phyloP scores from a whole-genome alignment of 2,329 filamentous ascomycete genomes.

The Colletotrichum lupini region DNA sequence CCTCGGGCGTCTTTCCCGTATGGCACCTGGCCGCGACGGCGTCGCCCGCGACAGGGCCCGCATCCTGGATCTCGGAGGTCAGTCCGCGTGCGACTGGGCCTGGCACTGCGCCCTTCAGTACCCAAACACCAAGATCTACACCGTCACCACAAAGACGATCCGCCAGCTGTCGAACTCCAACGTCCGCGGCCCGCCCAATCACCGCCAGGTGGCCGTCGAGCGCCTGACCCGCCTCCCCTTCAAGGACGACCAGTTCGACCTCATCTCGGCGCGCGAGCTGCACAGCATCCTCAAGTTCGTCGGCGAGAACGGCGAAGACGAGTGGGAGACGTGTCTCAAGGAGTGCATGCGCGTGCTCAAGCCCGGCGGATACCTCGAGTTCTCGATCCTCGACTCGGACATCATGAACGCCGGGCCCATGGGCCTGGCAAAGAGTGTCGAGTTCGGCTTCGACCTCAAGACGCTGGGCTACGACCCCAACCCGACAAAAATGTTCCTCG shows the following conservation, averaged over 20 bases:
- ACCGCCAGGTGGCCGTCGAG: conserved; percentile 83
- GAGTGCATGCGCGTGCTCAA: conserved; percentile 94
- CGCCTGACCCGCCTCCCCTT: conserved; percentile 87
- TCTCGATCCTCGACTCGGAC: conserved; percentile 88
- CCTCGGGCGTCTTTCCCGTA: conserved; percentile 64
- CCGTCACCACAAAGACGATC: conserved; percentile 80
- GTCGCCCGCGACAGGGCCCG: conserved; percentile 65
- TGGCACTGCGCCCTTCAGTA: conserved; percentile 93
- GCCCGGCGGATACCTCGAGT: conserved; percentile 93
- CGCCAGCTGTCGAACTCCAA: conserved; percentile 78
- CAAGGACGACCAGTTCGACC: conserved; percentile 85
- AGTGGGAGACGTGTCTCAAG: conserved; percentile 85
- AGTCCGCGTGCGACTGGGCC: conserved; percentile 90
- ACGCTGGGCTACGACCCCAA: conserved; percentile 89
- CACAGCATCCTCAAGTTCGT: conserved; percentile 84
- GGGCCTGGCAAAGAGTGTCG: conserved; percentile 85
- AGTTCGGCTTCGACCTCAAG: conserved; percentile 91
- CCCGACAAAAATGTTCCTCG: conserved; percentile 84
- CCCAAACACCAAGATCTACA: conserved; percentile 87
- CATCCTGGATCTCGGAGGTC: conserved; percentile 88
- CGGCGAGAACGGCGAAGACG: conserved; percentile 76
- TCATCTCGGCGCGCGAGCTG: conserved; percentile 89
- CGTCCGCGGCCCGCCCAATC: conserved; percentile 86
- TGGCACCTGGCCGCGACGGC: conserved; percentile 56
- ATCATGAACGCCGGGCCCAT: conserved; percentile 85